phyloP scores from a whole-genome alignment of 2,329 filamentous ascomycete species.

The Paraphoma sp. region DNA sequence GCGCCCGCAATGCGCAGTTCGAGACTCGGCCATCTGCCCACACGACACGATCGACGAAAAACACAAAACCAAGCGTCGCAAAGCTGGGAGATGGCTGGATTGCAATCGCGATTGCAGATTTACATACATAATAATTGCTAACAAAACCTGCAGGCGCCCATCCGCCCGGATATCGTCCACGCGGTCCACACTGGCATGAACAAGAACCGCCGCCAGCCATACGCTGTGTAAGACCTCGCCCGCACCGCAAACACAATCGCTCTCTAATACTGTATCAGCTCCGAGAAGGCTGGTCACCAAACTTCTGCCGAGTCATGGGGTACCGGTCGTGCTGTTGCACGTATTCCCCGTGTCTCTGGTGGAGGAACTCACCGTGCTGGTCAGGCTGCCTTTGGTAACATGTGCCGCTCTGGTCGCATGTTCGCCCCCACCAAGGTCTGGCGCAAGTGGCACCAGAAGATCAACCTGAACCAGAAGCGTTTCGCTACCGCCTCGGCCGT shows the following conservation, averaged over 20 bases:
- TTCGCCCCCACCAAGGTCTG: conserved; percentile 99
- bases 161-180: conserved; percentile 99
- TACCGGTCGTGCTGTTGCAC: conserved; percentile 96
- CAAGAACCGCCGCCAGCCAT: conserved; percentile 99
- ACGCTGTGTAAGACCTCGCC: conserved; percentile 76
- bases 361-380: conserved; percentile 99
- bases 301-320: conserved; percentile 99
- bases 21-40: conserved; percentile 3
- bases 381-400: conserved; percentile 99
- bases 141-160: conserved; percentile 66
- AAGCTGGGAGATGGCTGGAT: background rate
- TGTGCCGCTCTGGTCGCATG: conserved; percentile 99
- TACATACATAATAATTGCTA: conserved; percentile 7
- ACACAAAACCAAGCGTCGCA: background rate
- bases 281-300: conserved; percentile 99
- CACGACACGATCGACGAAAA: conserved; percentile 3
- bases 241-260: conserved; percentile 1
- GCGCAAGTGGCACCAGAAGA: conserved; percentile 99
- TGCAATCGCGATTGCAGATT: background rate
- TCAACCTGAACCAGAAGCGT: conserved; percentile 98
- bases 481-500: conserved; percentile 98
- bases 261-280: conserved; percentile 34
- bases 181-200: conserved; percentile 98
- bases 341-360: conserved; percentile 99
- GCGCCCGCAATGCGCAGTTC: conserved; percentile 13